Percentiles rank a stretch among this genome's conserved stretches.
Conservation (phyloP, 768 basidiomycete species). For the Amanita brunnescens region DNA sequence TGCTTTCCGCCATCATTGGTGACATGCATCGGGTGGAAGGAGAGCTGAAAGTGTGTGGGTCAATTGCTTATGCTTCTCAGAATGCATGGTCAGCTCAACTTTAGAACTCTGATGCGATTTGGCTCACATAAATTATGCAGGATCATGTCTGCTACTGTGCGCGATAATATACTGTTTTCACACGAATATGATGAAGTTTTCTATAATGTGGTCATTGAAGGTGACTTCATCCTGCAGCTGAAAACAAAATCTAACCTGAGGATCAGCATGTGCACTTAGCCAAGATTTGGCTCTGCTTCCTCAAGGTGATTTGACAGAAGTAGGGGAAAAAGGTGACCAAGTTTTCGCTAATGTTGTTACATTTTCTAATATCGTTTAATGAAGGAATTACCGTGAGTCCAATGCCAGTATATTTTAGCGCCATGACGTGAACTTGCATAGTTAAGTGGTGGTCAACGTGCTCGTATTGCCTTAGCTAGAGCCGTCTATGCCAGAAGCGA, state of each 20-base stretch:
- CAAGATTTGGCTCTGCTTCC: conserved; percentile 75
- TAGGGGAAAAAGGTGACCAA: conserved; percentile 70
- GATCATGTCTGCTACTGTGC: conserved; percentile 80
- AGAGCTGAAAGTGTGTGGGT: conserved; percentile 57
- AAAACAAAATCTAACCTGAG: neutral
- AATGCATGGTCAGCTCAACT: conserved; percentile 60
- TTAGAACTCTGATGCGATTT: neutral
- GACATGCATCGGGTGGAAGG: conserved; percentile 80
- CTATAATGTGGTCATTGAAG: conserved; percentile 76
- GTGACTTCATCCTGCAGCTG: conserved; percentile 23
- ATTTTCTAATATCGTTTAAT: neutral
- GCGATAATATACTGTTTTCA: conserved; percentile 89
- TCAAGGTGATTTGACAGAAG: conserved; percentile 77
- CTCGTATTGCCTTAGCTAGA: conserved; percentile 75
- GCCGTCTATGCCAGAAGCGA: conserved; percentile 92
- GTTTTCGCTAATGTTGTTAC: conserved; percentile 2
- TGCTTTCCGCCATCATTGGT: conserved; percentile 75
- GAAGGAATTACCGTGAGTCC: conserved; percentile 48
- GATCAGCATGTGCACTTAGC: conserved; percentile 71
- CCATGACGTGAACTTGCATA: conserved; percentile 16
- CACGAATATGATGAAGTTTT: conserved; percentile 82
- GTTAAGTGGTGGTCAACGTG: conserved; percentile 80
- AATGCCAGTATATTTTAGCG: neutral
- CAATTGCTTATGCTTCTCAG: conserved; percentile 77
- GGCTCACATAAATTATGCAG: conserved; percentile 22